phyloP scores from a whole-genome alignment of 2,329 filamentous ascomycete species.

The Acephala macrosclerotiorum region DNA sequence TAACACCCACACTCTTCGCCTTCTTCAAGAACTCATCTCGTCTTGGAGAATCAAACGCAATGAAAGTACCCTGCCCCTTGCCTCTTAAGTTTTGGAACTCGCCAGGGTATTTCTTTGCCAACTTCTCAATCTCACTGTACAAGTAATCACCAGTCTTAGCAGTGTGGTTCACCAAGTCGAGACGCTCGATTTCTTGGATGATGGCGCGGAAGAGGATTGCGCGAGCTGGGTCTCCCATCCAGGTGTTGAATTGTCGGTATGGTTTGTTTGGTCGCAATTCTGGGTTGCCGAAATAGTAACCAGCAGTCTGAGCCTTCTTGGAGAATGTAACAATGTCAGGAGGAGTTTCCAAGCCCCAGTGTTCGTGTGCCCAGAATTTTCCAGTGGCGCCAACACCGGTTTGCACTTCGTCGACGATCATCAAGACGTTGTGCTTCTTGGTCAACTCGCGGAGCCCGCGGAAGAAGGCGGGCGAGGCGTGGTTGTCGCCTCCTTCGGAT shows the following conservation, averaged over 20 bases:
- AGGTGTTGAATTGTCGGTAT: conserved; percentile 88
- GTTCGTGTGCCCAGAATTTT: conserved; percentile 87
- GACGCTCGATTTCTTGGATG: conserved; percentile 74
- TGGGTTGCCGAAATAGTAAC: conserved; percentile 83
- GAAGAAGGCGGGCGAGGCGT: conserved; percentile 82
- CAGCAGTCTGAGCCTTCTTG: conserved; percentile 86
- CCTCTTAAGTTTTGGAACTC: conserved; percentile 78
- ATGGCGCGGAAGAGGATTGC: conserved; percentile 81
- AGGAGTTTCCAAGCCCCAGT: conserved; percentile 76
- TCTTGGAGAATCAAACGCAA: conserved; percentile 78
- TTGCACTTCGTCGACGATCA: conserved; percentile 88
- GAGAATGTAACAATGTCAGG: conserved; percentile 90
- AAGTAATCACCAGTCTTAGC: conserved; percentile 68
- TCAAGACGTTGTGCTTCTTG: conserved; percentile 70
- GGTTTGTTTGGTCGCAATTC: conserved; percentile 80
- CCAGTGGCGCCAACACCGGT: conserved; percentile 86
- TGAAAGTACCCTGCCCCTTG: conserved; percentile 79
- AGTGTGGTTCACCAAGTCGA: conserved; percentile 74
- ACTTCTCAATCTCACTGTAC: conserved; percentile 67
- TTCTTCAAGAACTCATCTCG: conserved; percentile 73
- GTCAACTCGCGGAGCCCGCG: conserved; percentile 76
- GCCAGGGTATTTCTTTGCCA: conserved; percentile 70
- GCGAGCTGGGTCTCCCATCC: conserved; percentile 84
- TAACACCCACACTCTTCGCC: conserved; percentile 76
- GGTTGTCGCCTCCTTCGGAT: conserved; percentile 85